Evolutionary conservation across 306 rosid species (phyloP).

Genomic region (Casuarina glauca): DNA sequence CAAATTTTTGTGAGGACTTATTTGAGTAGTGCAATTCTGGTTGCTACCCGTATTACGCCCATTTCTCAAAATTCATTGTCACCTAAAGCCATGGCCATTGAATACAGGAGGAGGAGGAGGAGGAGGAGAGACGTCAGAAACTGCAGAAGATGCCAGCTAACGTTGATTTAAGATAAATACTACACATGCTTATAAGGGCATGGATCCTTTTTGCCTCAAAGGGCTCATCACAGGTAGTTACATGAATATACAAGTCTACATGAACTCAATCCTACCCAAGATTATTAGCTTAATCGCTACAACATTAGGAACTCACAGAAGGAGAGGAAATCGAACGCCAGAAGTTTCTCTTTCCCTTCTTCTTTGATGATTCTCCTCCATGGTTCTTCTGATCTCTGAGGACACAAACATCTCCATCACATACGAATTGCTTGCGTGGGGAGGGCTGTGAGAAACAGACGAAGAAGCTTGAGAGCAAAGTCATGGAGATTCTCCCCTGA

Average conservation of each 20-base stretch:
- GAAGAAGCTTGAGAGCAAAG: conserved; percentile 49
- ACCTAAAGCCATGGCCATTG: neutral
- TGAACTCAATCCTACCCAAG: neutral
- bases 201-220: neutral
- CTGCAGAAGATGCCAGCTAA: neutral
- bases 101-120: neutral
- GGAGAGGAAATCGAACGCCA: conserved; percentile 24
- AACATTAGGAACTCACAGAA: neutral
- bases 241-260: neutral
- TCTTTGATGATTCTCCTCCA: conserved; percentile 1
- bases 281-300: neutral
- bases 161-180: neutral
- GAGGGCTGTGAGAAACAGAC: conserved; percentile 56
- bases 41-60: no score
- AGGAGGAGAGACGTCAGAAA: neutral
- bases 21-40: neutral
- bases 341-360: conserved; percentile 19
- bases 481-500: conserved; percentile 33
- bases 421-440: conserved; percentile 36
- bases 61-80: neutral
- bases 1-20: neutral
- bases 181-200: neutral
- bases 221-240: neutral
- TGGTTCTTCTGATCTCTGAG: conserved; percentile 23
- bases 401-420: conserved; percentile 65